These are phyloP conservation scores for Calamus simplicifolius DNA, from an alignment of 176 grass and related monocot genomes.

Conservation along the genomic window DNA sequence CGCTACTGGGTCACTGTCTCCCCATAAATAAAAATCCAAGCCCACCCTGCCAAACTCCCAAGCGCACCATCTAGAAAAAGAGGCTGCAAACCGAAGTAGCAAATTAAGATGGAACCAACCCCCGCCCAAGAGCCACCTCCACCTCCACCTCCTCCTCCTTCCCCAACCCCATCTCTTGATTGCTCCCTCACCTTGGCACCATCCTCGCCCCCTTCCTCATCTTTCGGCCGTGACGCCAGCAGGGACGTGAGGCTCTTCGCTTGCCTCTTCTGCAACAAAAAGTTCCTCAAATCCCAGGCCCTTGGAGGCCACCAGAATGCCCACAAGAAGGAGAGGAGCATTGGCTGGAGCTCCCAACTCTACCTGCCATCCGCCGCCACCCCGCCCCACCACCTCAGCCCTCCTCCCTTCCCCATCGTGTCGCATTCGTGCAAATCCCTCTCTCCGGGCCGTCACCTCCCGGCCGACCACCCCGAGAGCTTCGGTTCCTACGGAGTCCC, in stretches of 20 bases:
- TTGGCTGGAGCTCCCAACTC: constrained; percentile 67
- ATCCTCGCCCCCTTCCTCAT: neutral
- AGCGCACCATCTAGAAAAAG: too few species aligned
- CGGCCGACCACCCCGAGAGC: neutral
- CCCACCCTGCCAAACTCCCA: too few species aligned
- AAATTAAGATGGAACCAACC: constrained; percentile 13
- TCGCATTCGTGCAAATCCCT: constrained; percentile 36
- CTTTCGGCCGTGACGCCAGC: neutral
- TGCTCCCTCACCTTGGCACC: constrained; percentile 36
- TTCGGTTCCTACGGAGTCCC: neutral
- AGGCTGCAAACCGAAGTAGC: too few species aligned
- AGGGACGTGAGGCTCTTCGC: constrained; percentile 69
- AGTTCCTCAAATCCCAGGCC: constrained; percentile 96
- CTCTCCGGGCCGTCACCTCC: neutral
- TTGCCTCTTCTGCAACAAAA: constrained; percentile 97
- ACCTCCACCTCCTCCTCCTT: neutral
- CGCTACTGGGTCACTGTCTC: too few species aligned
- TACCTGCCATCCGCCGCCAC: constrained; percentile 5
- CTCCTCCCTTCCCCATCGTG: constrained; percentile 15
- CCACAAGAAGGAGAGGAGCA: constrained; percentile 83
- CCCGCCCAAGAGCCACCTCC: neutral
- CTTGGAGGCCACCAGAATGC: constrained; percentile 95
- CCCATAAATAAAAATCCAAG: too few species aligned
- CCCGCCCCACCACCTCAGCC: neutral
- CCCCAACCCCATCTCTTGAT: neutral